Evolutionary conservation across 176 grass and related monocot genomes (phyloP), one percentile per base, ranked within the genome.

Genomic region (Thalia dealbata): DNA sequence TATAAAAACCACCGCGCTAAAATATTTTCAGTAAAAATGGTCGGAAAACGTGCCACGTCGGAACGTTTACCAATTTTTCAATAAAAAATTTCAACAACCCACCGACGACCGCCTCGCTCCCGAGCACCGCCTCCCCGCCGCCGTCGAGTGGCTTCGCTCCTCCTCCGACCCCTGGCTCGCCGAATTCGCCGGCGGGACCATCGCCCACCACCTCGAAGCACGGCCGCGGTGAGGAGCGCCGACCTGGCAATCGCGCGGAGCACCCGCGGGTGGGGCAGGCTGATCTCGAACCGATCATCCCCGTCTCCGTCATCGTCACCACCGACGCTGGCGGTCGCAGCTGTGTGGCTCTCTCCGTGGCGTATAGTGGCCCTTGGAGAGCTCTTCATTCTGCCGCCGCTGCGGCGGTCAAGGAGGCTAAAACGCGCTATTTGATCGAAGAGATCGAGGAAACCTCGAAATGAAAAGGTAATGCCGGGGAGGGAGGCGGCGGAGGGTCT

Each of bases 31-130:
- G n/a, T n/a, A n/a, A n/a, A n/a, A n/a, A n/a, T n/a, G n/a, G n/a
- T n/a, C n/a, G n/a, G n/a, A n/a, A n/a, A n/a, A n/a, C n/a, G n/a
- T n/a, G n/a, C n/a, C n/a, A n/a, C n/a, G n/a, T n/a, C n/a, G n/a
- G n/a, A n/a, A n/a, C n/a, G n/a, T n/a, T n/a, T n/a, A n/a, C n/a
- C n/a, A n/a, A n/a, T n/a, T n/a, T n/a, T n/a, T n/a, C n/a, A n/a
- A n/a, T n/a, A n/a, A n/a, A n/a, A n/a, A n/a, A n/a, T n/a, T n/a
- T n/a, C n/a, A n/a, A n/a, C n/a, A n/a, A n/a, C n/a, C n/a, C n/a
- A n/a, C 84, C 14, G 86, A 96, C 80, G 92, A 92, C 84, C 92
- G 89, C 66, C 87, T 92, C 64, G 87, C 84, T 16, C 89, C 87
- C 29, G 92, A 92, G 82, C 77, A 90, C 83, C 87, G 81, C 45